Evolutionary conservation across 306 rosid species (phyloP).

Genomic region (Cicer judaicum): DNA sequence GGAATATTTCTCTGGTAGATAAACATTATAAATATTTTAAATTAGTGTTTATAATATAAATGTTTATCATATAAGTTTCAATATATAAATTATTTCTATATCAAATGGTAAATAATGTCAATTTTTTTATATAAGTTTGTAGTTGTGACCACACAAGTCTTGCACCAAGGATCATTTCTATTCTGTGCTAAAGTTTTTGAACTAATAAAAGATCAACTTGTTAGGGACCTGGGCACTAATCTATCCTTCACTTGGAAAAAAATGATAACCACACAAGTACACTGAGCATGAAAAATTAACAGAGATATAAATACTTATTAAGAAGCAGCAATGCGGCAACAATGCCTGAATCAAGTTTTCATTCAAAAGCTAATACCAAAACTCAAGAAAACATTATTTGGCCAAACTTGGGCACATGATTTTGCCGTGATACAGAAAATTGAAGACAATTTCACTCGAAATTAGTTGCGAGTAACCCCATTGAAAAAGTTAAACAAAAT

Average conservation of each 20-base stretch:
- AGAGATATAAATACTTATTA: neutral
- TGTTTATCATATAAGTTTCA: too few relatives aligned
- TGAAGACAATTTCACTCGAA: conserved; percentile 44
- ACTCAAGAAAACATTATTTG: conserved; percentile 43
- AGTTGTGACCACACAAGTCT: too few relatives aligned
- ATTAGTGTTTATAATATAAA: too few relatives aligned
- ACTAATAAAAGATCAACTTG: neutral
- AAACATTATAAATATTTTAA: too few relatives aligned
- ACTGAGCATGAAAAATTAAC: neutral
- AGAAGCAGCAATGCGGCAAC: neutral
- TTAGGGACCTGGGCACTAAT: neutral
- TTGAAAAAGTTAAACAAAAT: conserved; percentile 26
- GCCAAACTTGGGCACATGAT: conserved; percentile 31
- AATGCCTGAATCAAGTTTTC: conserved; percentile 20
- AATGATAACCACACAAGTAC: neutral
- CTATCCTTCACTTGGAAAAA: neutral
- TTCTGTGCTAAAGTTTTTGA: neutral
- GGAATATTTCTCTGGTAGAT: neutral
- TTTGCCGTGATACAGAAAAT: conserved; percentile 31
- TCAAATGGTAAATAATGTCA: too few relatives aligned
- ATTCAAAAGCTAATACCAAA: conserved; percentile 38
- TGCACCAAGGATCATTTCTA: neutral
- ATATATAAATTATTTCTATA: too few relatives aligned
- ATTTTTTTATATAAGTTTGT: too few relatives aligned
- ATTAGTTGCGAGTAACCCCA: conserved; percentile 40